phyloP scores from a whole-genome alignment of 108 stramenopile species.

The Cylindrotheca fusiformis region DNA sequence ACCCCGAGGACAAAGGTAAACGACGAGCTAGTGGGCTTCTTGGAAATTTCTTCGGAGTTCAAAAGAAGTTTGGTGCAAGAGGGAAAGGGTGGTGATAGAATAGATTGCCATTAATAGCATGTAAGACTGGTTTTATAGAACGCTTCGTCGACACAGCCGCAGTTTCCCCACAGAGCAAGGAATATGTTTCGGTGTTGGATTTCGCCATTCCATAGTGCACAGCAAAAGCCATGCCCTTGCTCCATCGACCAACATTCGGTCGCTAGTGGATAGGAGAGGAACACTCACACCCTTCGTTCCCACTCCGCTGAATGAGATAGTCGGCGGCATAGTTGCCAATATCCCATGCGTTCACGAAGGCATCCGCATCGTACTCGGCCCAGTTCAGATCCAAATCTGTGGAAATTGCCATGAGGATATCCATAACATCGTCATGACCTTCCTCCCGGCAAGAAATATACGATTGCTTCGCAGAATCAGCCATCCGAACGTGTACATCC shows the following conservation, averaged over 20 bases:
- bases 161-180: no score
- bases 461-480: conserved; percentile 55
- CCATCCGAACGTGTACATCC: conserved; percentile 73
- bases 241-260: no score
- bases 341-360: conserved; percentile 88
- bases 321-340: conserved; percentile 80
- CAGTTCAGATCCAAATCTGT: conserved; percentile 62
- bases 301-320: conserved; percentile 61
- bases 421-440: conserved; percentile 60
- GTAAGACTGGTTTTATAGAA: no score
- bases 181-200: no score
- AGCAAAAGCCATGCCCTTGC: no score
- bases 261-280: no score
- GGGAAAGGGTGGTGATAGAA: conserved; percentile 6
- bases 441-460: conserved; percentile 55
- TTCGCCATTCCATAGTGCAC: no score
- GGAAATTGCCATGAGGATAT: conserved; percentile 73
- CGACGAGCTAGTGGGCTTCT: conserved; percentile 1
- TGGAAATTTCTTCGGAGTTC: conserved; percentile 14
- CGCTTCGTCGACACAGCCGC: no score
- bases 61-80: conserved; percentile 3
- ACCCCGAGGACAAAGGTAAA: not conserved
- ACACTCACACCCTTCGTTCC: conserved; percentile 75
- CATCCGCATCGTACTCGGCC: conserved; percentile 72
- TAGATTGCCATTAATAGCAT: no score